A percentile compares a stretch with the other conserved stretches of the same genome.
Evolutionary conservation across 1,284 basidiomycete species (phyloP).

Genomic region (Cerrena zonata): DNA sequence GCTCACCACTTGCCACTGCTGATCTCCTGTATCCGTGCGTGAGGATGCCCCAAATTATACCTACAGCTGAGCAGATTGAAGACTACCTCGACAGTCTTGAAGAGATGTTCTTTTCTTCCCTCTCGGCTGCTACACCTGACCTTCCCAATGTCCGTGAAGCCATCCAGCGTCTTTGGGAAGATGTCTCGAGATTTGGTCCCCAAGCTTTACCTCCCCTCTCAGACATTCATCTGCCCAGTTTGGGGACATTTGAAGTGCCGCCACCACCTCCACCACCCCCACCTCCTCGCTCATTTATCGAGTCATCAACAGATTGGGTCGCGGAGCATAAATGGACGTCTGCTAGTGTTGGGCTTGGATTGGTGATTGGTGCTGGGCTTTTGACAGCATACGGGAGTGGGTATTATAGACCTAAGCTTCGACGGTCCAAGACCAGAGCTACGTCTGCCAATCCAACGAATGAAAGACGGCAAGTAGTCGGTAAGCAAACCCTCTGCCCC

Average conservation of each 20-base stretch:
- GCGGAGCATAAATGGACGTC: conserved; percentile 54
- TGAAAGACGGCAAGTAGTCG: conserved; percentile 64
- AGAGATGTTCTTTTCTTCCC: conserved; percentile 52
- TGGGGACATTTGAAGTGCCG: conserved; percentile 69
- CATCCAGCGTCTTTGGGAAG: conserved; percentile 66
- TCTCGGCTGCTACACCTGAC: conserved; percentile 53
- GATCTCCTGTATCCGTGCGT: neutral
- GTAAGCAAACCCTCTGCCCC: conserved; percentile 36
- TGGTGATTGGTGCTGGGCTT: conserved; percentile 54
- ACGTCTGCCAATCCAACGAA: conserved; percentile 28
- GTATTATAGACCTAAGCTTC: conserved; percentile 14
- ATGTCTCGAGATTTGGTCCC: conserved; percentile 74
- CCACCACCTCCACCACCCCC: conserved; percentile 58
- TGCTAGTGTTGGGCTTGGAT: conserved; percentile 45
- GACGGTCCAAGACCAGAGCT: conserved; percentile 30
- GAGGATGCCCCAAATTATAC: conserved; percentile 22
- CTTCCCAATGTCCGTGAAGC: conserved; percentile 59
- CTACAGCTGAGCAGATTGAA: conserved; percentile 62
- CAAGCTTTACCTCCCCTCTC: conserved; percentile 55
- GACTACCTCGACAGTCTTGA: conserved; percentile 66
- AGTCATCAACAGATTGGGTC: conserved; percentile 47
- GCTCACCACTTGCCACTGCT: neutral
- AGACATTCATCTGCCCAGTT: conserved; percentile 54
- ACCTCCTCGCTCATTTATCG: conserved; percentile 39
- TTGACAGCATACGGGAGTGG: conserved; percentile 47